Base-by-base conservation (phyloP, 495 filamentous ascomycete species). In the Trichoderma parareesei region DNA sequence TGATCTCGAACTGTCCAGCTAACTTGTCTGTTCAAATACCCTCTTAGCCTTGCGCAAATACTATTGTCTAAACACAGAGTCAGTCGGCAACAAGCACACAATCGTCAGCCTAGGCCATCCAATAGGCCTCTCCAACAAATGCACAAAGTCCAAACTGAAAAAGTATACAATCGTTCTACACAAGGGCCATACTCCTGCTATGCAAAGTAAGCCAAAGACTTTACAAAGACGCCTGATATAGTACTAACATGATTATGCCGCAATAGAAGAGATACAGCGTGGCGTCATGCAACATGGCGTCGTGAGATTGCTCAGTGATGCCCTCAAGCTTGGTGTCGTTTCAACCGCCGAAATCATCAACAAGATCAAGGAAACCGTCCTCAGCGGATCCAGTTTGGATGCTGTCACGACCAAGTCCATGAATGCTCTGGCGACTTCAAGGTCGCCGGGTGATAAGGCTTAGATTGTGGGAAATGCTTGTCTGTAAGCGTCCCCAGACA, bases 81-180 rank as follows among this genome's bases (percentile, higher is more conserved):
- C 65, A 33, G 69, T 68, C 53, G 68, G 69, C 3, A 66, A 74
- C 18, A 69, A 74, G 64, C 75, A 78, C 67, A 67, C 63, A 35
- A 74, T 78, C 66, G 74, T 68, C 10, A 73, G 69, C 65, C 67
- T 78, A 7, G 73, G 74, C 2, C 74, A 78, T 43, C 69, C 72
- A 5, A 69, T 76, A 48, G 70, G 69, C 0, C 62, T 76, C 18
- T 69, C 67, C 20, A 75, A 70, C 10, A 64, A 71, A 44, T 78
- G 76, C 42, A 63, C 72, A 16, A 61, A 42, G 13, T 75, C 76
- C 14, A 66, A 67, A 9, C 71, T 78, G 27, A 60, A 66, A 49
- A 70, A 68, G 42, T 78, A 78, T 63, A 69, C 72, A 40, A 75
- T 78, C 67, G 72, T 72, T 43, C 65, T 76, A 9, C 69, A 71